These are phyloP conservation scores for Moelleriella libera DNA, from an alignment of 2,329 filamentous ascomycete genomes.

Conservation along the genomic window DNA sequence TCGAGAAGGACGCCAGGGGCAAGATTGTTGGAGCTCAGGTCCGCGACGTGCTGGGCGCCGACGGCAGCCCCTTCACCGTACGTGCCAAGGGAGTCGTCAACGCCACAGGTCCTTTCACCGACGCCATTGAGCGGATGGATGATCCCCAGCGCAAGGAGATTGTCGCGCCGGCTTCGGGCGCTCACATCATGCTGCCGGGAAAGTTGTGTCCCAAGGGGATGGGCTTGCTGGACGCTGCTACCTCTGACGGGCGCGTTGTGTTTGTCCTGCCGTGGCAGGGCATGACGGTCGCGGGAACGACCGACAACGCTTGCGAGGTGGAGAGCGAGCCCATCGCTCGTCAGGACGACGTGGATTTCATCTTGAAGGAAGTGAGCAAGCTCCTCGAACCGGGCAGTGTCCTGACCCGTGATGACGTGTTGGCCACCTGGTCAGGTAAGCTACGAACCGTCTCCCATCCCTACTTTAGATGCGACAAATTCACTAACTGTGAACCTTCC, in stretches of 20 bases:
- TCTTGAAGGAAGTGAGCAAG: slow-evolving; percentile 62
- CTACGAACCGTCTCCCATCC: neutral
- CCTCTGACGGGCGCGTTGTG: slow-evolving; percentile 75
- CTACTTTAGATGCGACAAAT: neutral
- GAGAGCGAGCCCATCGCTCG: slow-evolving; percentile 56
- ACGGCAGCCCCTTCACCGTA: slow-evolving; percentile 49
- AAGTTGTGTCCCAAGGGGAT: slow-evolving; percentile 68
- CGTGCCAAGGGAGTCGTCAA: slow-evolving; percentile 72
- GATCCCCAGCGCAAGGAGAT: slow-evolving; percentile 55
- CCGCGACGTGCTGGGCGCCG: slow-evolving; percentile 42
- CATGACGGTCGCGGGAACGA: slow-evolving; percentile 74
- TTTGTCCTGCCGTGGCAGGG: slow-evolving; percentile 84
- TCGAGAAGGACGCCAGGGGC: slow-evolving; percentile 58
- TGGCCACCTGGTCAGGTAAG: slow-evolving; percentile 68
- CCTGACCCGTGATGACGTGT: slow-evolving; percentile 59
- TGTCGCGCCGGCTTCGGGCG: slow-evolving; percentile 66
- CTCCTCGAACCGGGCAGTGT: slow-evolving; percentile 65
- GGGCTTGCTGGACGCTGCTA: slow-evolving; percentile 69
- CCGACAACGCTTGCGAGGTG: slow-evolving; percentile 59
- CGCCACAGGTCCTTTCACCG: slow-evolving; percentile 70
- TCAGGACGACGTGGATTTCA: slow-evolving; percentile 70
- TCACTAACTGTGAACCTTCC: neutral
- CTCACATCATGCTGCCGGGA: slow-evolving; percentile 71
- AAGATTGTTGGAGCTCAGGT: slow-evolving; percentile 52
- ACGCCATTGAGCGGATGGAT: slow-evolving; percentile 70